These are phyloP conservation scores for Pachyrhizus erosus DNA, from an alignment of 306 rosid species.

Conservation along the genomic window DNA sequence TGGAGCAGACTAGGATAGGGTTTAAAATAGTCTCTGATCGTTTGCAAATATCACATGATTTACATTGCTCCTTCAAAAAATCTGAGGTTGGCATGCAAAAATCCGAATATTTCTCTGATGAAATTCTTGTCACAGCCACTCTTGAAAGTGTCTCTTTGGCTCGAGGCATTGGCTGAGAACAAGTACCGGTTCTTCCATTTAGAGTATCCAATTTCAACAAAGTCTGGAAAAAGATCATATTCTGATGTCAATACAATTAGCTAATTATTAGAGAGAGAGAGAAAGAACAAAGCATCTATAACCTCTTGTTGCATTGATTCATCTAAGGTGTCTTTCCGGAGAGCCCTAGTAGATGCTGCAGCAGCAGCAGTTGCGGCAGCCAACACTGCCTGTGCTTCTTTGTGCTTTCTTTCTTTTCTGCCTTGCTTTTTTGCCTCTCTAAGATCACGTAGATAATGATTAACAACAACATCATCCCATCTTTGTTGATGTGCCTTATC, in stretches of 20 bases:
- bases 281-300: constrained; percentile 16
- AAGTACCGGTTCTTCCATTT: constrained; percentile 62
- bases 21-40: constrained; percentile 81
- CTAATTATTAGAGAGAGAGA: neutral
- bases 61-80: constrained; percentile 79
- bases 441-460: constrained; percentile 76
- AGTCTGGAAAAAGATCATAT: constrained; percentile 52
- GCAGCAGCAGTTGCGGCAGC: constrained; percentile 99
- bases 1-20: constrained; percentile 81
- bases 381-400: constrained; percentile 97
- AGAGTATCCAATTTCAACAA: constrained; percentile 53
- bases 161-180: constrained; percentile 80
- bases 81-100: constrained; percentile 54
- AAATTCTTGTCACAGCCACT: constrained; percentile 69
- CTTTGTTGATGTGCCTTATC: constrained; percentile 64
- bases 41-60: constrained; percentile 90
- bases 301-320: constrained; percentile 84
- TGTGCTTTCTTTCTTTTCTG: constrained; percentile 90
- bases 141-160: constrained; percentile 86
- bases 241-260: constrained; percentile 21
- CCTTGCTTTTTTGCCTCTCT: constrained; percentile 98
- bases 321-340: constrained; percentile 81
- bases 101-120: constrained; percentile 75
- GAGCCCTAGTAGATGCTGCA: constrained; percentile 90
- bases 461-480: constrained; percentile 92